Evolutionary conservation across 2,329 filamentous ascomycete species (phyloP).

Genomic region (Diplodia mutila): DNA sequence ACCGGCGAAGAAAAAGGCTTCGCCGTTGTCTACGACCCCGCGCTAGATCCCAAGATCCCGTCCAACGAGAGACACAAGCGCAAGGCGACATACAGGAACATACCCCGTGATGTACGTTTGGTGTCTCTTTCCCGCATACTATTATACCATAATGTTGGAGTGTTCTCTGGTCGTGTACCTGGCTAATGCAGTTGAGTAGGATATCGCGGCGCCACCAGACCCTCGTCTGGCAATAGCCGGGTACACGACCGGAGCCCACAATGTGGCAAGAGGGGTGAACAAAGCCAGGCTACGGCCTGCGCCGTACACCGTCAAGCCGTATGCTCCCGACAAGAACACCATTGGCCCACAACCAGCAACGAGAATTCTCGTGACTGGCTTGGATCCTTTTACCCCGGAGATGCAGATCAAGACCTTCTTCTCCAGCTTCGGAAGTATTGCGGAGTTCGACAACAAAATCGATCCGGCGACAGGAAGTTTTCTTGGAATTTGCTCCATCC

Average conservation of each 20-base stretch:
- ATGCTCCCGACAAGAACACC: conserved; percentile 82
- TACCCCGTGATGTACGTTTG: conserved; percentile 26
- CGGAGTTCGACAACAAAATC: conserved; percentile 89
- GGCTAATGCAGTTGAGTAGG: conserved; percentile 27
- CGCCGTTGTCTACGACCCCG: conserved; percentile 66
- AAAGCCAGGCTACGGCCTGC: conserved; percentile 73
- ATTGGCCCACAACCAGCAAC: conserved; percentile 87
- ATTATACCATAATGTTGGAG: conserved; percentile 26
- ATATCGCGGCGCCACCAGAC: conserved; percentile 68
- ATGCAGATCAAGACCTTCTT: conserved; percentile 77
- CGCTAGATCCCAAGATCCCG: conserved; percentile 61
- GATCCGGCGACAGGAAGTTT: conserved; percentile 94
- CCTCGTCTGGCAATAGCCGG: conserved; percentile 73
- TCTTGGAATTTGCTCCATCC: conserved; percentile 88
- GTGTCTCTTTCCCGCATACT: conserved; percentile 22
- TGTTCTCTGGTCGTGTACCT: conserved; percentile 27
- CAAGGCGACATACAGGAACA: conserved; percentile 35
- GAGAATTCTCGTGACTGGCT: conserved; percentile 92
- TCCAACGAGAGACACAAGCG: conserved; percentile 55
- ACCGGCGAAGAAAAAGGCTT: conserved; percentile 60
- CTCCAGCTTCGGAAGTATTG: conserved; percentile 81
- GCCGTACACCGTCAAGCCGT: conserved; percentile 80
- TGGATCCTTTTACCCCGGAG: conserved; percentile 85
- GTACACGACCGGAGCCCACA: conserved; percentile 57
- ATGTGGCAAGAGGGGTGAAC: conserved; percentile 30